A percentile compares a stretch with the other conserved stretches of the same genome.
Evolutionary conservation across 164 flowering plant genomes (phyloP).

Genomic region (Aristolochia californica): DNA sequence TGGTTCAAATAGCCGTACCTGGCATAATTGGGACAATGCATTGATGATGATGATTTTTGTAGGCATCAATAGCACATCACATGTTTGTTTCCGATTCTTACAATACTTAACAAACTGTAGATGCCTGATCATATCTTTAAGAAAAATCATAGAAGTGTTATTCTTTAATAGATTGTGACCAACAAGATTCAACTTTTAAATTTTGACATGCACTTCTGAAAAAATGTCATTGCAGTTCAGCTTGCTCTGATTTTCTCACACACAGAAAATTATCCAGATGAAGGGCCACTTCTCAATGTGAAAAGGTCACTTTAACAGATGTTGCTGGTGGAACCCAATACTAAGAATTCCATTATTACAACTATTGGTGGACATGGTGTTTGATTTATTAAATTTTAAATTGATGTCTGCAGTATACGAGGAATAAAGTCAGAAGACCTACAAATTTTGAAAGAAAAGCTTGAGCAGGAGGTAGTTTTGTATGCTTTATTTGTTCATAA

Average conservation of each 20-base stretch:
- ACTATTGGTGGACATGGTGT: not conserved
- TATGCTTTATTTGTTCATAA: no score
- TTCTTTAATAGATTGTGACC: not conserved
- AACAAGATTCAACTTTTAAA: not conserved
- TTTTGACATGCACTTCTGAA: conserved; percentile 1
- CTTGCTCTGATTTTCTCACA: conserved; percentile 82
- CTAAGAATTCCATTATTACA: conserved; percentile 1
- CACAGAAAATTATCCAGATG: conserved; percentile 95
- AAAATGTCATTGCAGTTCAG: conserved; percentile 49
- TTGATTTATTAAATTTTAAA: not conserved
- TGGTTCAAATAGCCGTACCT: no score
- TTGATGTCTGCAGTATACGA: conserved; percentile 35
- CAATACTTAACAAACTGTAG: no score
- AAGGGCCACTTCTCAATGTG: conserved; percentile 70
- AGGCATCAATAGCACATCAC: no score
- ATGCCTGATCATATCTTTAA: no score
- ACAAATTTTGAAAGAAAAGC: conserved; percentile 48
- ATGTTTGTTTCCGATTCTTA: no score
- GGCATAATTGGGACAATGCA: no score
- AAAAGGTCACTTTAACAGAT: conserved; percentile 37
- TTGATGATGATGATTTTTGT: no score
- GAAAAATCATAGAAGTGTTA: no score
- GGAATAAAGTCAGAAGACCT: conserved; percentile 54
- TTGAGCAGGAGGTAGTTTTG: conserved; percentile 58
- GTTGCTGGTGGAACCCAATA: not conserved